These are phyloP conservation scores for Alternaria hordeiaustralica DNA, from an alignment of 2,329 filamentous ascomycete genomes.

Conservation along the genomic window DNA sequence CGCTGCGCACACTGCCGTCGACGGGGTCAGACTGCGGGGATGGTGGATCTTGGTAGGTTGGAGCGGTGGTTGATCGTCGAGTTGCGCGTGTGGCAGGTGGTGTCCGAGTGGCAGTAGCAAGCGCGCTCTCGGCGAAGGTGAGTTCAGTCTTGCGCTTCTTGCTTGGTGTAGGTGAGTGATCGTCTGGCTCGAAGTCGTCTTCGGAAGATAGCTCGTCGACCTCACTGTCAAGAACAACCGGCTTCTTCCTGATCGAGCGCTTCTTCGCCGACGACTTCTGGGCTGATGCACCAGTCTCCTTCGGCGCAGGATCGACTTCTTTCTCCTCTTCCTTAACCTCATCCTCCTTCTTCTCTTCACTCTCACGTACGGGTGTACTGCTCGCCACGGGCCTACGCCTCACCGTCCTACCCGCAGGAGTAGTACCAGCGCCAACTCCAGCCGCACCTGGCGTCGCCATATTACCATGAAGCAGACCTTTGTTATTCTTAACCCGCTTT, in stretches of 20 bases:
- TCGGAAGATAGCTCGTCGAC: slow-evolving; percentile 3
- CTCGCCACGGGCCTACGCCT: slow-evolving; percentile 6
- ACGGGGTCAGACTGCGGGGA: background rate
- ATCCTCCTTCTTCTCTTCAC: background rate
- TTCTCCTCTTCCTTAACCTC: background rate
- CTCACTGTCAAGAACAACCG: background rate
- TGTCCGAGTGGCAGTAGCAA: slow-evolving; percentile 1
- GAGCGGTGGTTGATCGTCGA: background rate
- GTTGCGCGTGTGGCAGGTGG: slow-evolving; percentile 5
- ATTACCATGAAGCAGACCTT: slow-evolving; percentile 35
- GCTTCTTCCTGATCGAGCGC: slow-evolving; percentile 5
- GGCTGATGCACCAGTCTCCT: background rate
- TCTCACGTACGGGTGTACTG: background rate
- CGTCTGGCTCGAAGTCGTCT: slow-evolving; percentile 14
- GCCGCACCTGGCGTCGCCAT: slow-evolving; percentile 6
- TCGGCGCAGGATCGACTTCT: background rate
- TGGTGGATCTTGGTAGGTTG: background rate
- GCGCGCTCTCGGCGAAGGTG: slow-evolving; percentile 11
- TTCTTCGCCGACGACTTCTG: slow-evolving; percentile 6
- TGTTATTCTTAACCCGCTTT: slow-evolving; percentile 8
- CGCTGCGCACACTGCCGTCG: background rate
- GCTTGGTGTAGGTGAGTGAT: slow-evolving; percentile 10
- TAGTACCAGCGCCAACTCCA: background rate
- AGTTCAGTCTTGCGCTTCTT: slow-evolving; percentile 17
- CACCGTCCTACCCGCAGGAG: background rate